A percentile compares a stretch with the other conserved stretches of the same genome.
phyloP scores from a whole-genome alignment of 129 eudicot species.

The Saposhnikovia divaricata region DNA sequence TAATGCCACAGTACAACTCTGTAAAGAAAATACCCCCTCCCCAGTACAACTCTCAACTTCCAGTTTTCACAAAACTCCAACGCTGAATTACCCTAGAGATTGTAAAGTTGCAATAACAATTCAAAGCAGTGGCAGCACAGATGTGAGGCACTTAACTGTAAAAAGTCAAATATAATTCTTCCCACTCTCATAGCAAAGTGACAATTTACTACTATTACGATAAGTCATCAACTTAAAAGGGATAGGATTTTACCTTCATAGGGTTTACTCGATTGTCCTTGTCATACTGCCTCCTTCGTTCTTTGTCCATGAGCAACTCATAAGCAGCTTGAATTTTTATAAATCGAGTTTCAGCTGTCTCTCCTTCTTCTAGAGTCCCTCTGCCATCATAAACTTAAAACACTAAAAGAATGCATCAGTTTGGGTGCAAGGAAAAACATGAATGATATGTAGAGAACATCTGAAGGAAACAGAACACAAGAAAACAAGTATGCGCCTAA shows the following conservation, averaged over 20 bases:
- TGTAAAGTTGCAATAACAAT: background rate
- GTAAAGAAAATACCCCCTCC: background rate
- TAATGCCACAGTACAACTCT: background rate
- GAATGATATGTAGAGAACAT: slow-evolving; percentile 7
- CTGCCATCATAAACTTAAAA: slow-evolving; percentile 89
- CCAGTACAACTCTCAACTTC: background rate
- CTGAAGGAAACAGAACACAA: slow-evolving; percentile 1
- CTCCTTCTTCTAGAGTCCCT: slow-evolving; percentile 92
- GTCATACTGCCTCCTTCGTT: slow-evolving; percentile 71
- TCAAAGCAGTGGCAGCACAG: background rate
- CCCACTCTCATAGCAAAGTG: background rate
- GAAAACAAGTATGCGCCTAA: background rate
- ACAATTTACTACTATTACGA: background rate
- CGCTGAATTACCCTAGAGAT: background rate
- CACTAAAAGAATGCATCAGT: slow-evolving; percentile 19
- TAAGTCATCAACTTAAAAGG: background rate
- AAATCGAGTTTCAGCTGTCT: slow-evolving; percentile 96
- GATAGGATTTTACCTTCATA: slow-evolving; percentile 56
- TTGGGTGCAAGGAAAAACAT: slow-evolving; percentile 1
- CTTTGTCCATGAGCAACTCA: slow-evolving; percentile 76
- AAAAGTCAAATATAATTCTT: background rate
- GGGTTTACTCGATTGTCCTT: slow-evolving; percentile 78
- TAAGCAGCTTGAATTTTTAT: slow-evolving; percentile 98
- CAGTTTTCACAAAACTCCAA: background rate
- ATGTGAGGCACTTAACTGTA: background rate